phyloP scores from a whole-genome alignment of 441 rosid species.

The Populus trichocarpa region DNA sequence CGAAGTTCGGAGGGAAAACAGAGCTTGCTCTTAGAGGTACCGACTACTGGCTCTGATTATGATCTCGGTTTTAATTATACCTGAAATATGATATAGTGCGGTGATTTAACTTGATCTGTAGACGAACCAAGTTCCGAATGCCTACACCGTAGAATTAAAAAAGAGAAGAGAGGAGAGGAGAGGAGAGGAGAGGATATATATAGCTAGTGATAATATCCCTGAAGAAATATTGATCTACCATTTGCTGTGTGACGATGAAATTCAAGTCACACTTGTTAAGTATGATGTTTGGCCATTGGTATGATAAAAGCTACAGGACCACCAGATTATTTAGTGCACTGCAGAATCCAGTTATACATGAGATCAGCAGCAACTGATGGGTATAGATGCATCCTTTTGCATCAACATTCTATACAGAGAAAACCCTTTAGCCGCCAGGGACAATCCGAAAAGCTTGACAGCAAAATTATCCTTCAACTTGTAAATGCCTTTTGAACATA shows the following conservation, averaged over 20 bases:
- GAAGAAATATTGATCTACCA: neutral
- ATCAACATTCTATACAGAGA: too few relatives aligned
- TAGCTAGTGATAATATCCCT: neutral
- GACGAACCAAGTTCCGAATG: neutral
- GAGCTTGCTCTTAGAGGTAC: neutral
- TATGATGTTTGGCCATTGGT: neutral
- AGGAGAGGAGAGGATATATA: too few relatives aligned
- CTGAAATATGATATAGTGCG: neutral
- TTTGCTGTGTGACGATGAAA: neutral
- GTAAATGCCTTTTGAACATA: neutral
- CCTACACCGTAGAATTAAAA: neutral
- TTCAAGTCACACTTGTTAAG: neutral
- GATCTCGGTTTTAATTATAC: neutral
- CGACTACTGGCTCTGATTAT: neutral
- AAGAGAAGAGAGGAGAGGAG: too few relatives aligned
- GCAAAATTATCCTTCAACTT: neutral
- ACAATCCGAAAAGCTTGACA: neutral
- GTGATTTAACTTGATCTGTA: neutral
- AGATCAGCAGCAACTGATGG: too few relatives aligned
- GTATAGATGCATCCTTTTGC: too few relatives aligned
- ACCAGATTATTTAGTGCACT: too few relatives aligned
- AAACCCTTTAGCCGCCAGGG: neutral
- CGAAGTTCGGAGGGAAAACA: slow-evolving; percentile 3
- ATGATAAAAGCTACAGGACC: too few relatives aligned
- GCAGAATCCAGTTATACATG: too few relatives aligned